Conservation (phyloP, 805 yeast genomes). For the Ogataea polymorpha region DNA sequence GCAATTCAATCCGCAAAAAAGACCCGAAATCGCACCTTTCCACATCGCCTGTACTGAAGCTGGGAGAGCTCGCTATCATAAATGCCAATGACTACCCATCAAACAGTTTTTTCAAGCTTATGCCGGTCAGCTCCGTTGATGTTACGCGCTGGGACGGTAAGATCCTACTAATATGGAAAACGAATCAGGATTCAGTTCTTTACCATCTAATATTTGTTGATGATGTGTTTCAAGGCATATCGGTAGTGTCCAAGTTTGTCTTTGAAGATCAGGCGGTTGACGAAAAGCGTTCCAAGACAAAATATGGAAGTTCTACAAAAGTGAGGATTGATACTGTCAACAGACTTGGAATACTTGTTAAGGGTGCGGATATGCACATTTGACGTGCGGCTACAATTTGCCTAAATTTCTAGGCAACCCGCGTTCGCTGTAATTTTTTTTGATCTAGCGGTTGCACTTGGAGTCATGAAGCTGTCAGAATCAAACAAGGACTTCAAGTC, state of each 20-base stretch:
- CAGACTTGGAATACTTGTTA: conserved; percentile 19
- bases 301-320: conserved; percentile 2
- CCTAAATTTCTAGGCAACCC: no score
- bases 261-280: neutral
- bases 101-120: conserved; percentile 14
- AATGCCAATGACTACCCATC: conserved; percentile 27
- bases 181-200: conserved; percentile 13
- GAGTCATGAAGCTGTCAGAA: neutral
- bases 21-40: neutral
- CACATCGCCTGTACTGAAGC: conserved; percentile 16
- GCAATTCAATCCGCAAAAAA: neutral
- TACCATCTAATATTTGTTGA: conserved; percentile 34
- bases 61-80: conserved; percentile 25
- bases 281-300: neutral
- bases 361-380: conserved; percentile 8
- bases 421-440: no score
- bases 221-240: conserved; percentile 28
- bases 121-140: conserved; percentile 3
- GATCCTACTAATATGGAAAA: conserved; percentile 23
- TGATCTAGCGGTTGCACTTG: no score
- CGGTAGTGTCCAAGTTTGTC: conserved; percentile 15
- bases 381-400: neutral
- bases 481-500: neutral
- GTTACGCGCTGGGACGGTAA: neutral
- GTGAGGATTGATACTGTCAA: conserved; percentile 27